Percentiles rank a stretch among this genome's conserved stretches.
Conservation (phyloP, 331 rosid species). For the Pyrus hybrid region DNA sequence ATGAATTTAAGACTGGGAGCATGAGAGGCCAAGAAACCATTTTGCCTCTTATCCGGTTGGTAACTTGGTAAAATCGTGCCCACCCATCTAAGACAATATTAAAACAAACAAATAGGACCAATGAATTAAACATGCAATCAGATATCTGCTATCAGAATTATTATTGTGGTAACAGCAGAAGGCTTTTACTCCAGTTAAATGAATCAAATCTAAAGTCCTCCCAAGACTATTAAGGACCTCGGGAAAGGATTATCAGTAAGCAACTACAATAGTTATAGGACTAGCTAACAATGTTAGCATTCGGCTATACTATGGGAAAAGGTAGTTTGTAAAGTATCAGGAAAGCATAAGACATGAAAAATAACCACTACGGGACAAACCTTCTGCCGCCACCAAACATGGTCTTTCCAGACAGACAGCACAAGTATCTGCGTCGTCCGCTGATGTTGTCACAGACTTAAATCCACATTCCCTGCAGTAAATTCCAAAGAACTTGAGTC, state of each 20-base stretch:
- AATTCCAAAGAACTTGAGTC: slow-evolving; percentile 7
- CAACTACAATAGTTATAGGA: not conserved
- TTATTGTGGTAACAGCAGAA: not conserved
- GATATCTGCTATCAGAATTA: not conserved
- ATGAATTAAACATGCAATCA: not conserved
- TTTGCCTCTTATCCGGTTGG: too few relatives aligned
- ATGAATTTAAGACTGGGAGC: not conserved
- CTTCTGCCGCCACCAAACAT: slow-evolving; percentile 83
- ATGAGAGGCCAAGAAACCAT: too few relatives aligned
- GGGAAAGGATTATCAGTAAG: not conserved
- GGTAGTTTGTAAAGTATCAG: not conserved
- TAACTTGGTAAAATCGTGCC: too few relatives aligned
- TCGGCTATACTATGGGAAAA: not conserved
- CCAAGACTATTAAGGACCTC: not conserved
- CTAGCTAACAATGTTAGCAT: not conserved
- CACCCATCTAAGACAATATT: not conserved
- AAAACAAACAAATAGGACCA: not conserved
- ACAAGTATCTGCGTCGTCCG: slow-evolving; percentile 58
- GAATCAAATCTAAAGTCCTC: not conserved
- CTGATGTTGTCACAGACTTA: slow-evolving; percentile 43
- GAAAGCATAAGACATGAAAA: not conserved
- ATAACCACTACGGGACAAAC: slow-evolving; percentile 19
- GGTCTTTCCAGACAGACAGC: slow-evolving; percentile 89
- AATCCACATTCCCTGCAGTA: slow-evolving; percentile 69
- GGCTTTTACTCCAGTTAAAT: not conserved